Evolutionary conservation across 2,329 filamentous ascomycete species (phyloP).

Genomic region (Ceratocystis huliohia): DNA sequence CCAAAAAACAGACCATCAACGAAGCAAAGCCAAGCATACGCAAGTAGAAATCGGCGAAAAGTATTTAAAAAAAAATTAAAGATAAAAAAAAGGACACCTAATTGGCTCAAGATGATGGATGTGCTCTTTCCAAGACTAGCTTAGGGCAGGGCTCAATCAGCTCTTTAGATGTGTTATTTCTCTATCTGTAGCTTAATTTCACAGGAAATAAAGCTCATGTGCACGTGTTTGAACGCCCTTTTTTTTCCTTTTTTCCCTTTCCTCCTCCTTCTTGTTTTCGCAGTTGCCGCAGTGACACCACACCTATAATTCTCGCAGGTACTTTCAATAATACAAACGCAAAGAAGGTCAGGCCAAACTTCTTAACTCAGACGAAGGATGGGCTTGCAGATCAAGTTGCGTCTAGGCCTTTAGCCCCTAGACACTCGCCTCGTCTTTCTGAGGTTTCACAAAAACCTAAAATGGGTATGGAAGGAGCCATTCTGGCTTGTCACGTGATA

Average conservation of each 20-base stretch:
- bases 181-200: neutral
- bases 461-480: neutral
- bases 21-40: too few relatives aligned
- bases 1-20: neutral
- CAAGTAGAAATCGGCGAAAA: neutral
- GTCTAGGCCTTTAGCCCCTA: neutral
- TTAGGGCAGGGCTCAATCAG: neutral
- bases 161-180: neutral
- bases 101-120: neutral
- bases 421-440: neutral
- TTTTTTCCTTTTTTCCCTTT: neutral
- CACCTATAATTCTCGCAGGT: neutral
- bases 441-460: conserved; percentile 12
- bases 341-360: neutral
- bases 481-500: conserved; percentile 12
- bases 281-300: conserved; percentile 2
- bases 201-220: neutral
- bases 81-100: neutral
- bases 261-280: neutral
- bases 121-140: neutral
- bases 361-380: conserved; percentile 7
- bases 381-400: neutral
- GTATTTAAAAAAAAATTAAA: neutral
- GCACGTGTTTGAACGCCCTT: neutral
- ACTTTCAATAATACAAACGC: neutral